phyloP scores from a whole-genome alignment of 306 rosid genomes.

The Calophaca sinica region DNA sequence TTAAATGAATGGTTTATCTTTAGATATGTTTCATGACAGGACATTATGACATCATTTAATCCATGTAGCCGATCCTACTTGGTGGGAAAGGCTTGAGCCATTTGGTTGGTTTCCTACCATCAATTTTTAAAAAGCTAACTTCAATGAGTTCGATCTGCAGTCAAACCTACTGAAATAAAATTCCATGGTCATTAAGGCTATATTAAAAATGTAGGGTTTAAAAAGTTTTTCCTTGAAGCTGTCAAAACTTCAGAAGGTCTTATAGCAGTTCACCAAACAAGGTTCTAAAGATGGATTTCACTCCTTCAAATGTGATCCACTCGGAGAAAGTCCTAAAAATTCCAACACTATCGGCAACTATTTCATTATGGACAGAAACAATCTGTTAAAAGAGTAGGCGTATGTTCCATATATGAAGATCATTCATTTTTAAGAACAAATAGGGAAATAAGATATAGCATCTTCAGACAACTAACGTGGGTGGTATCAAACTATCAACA shows the following conservation, averaged over 20 bases:
- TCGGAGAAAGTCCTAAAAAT: not conserved
- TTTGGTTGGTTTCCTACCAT: not conserved
- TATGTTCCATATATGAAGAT: conserved; percentile 17
- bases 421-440: conserved; percentile 10
- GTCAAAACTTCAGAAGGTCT: not conserved
- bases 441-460: conserved; percentile 25
- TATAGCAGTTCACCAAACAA: conserved; percentile 33
- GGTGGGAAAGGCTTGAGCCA: not conserved
- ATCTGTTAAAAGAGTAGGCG: conserved; percentile 8
- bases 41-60: not conserved
- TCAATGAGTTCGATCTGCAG: not conserved
- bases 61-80: not conserved
- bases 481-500: conserved; percentile 18
- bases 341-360: conserved; percentile 21
- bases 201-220: conserved; percentile 6
- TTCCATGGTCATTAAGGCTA: conserved; percentile 19
- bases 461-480: conserved; percentile 10
- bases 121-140: conserved; percentile 23
- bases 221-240: conserved; percentile 31
- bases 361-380: conserved; percentile 13
- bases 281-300: conserved; percentile 29
- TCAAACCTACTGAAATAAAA: conserved; percentile 19
- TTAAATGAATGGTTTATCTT: not conserved
- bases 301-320: conserved; percentile 26
- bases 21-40: not conserved